Percentiles rank a stretch among this genome's conserved stretches.
Evolutionary conservation across 805 yeast species (phyloP).

Genomic region (Sugiyamaella qingdaonensis): DNA sequence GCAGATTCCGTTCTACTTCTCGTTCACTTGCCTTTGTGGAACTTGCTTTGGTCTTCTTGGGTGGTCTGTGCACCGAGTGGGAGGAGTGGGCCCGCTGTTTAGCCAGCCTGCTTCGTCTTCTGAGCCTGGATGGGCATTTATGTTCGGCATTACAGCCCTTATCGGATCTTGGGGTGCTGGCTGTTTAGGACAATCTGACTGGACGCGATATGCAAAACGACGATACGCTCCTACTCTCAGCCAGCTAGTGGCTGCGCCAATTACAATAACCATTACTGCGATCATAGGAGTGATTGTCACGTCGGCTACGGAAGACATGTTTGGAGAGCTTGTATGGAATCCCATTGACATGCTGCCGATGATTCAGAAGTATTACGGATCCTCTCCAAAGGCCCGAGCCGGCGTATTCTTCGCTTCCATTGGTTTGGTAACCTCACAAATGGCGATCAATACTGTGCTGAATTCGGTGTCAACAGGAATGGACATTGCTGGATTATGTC

Average conservation of each 20-base stretch:
- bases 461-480: neutral
- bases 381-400: conserved; percentile 38
- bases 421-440: neutral
- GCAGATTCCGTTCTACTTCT: conserved; percentile 36
- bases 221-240: conserved; percentile 39
- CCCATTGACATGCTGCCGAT: conserved; percentile 41
- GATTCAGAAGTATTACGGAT: conserved; percentile 35
- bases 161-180: conserved; percentile 39
- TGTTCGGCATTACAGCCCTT: conserved; percentile 38
- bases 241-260: conserved; percentile 34
- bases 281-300: conserved; percentile 46
- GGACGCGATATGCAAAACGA: conserved; percentile 38
- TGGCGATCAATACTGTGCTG: neutral
- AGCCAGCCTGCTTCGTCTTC: conserved; percentile 23
- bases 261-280: conserved; percentile 44
- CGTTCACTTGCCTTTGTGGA: conserved; percentile 37
- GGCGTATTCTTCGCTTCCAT: conserved; percentile 43
- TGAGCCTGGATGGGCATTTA: conserved; percentile 37
- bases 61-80: conserved; percentile 24
- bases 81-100: conserved; percentile 20
- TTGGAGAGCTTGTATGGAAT: conserved; percentile 44
- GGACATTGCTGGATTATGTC: conserved; percentile 28
- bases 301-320: conserved; percentile 39
- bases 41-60: conserved; percentile 21
- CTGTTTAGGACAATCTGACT: conserved; percentile 40